A percentile compares a stretch with the other conserved stretches of the same genome.
These are phyloP conservation scores for Ceriops decandra DNA, from an alignment of 345 rosid species.

Conservation along the genomic window DNA sequence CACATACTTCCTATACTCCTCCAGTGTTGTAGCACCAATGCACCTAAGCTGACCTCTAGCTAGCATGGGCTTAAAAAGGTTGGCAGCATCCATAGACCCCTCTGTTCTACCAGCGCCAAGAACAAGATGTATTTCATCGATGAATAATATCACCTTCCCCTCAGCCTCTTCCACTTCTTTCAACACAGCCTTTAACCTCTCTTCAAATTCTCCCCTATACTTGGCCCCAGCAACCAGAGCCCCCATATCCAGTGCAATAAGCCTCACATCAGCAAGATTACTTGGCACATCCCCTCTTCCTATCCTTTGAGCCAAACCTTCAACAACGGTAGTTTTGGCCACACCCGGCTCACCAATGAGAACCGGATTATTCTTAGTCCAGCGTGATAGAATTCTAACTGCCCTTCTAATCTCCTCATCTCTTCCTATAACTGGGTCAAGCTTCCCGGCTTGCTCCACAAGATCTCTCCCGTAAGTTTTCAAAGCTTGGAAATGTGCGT, in stretches of 20 bases:
- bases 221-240: slow-evolving; percentile 80
- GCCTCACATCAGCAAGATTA: slow-evolving; percentile 77
- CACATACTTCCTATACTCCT: slow-evolving; percentile 83
- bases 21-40: slow-evolving; percentile 86
- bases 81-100: slow-evolving; percentile 97
- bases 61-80: slow-evolving; percentile 87
- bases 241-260: slow-evolving; percentile 85
- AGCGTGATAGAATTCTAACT: slow-evolving; percentile 70
- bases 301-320: slow-evolving; percentile 87
- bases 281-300: slow-evolving; percentile 82
- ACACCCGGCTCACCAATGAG: slow-evolving; percentile 94
- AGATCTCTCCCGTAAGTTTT: slow-evolving; percentile 88
- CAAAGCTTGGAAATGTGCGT: slow-evolving; percentile 71
- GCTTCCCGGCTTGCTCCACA: slow-evolving; percentile 86
- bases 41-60: slow-evolving; percentile 92
- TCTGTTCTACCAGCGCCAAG: slow-evolving; percentile 81
- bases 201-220: slow-evolving; percentile 82
- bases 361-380: slow-evolving; percentile 86
- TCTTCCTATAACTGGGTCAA: slow-evolving; percentile 84
- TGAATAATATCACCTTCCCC: slow-evolving; percentile 84
- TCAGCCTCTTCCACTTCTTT: slow-evolving; percentile 93
- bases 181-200: slow-evolving; percentile 68
- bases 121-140: slow-evolving; percentile 87
- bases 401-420: slow-evolving; percentile 86
- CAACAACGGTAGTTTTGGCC: slow-evolving; percentile 87